Base-by-base conservation (phyloP, 2,329 filamentous ascomycete species). In the Pseudophaeomoniella oleicola region DNA sequence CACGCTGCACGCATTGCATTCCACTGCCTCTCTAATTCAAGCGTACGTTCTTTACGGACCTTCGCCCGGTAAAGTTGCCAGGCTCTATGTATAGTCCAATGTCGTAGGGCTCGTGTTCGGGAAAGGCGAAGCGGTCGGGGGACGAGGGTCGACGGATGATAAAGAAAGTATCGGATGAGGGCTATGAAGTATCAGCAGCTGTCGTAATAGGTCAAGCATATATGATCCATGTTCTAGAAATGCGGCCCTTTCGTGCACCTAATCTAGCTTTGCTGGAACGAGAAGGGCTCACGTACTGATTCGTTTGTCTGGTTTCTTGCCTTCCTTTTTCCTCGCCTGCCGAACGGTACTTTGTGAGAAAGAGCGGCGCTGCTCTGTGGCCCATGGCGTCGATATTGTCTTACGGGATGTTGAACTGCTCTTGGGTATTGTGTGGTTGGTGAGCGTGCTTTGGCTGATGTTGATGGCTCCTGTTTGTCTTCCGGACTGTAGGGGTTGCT, bases 1-100 rank as follows among this genome's bases (percentile, higher is more conserved):
- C 84, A 92, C 16, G 90, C 88, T 32, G 68, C 66, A 41, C 72
- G 70, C 81, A 98, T 96, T 52, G 74, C 75, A 53, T 83, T 78
- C 62, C 87, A 86, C 65, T 75, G 75, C 30, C 82, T 69, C 62
- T 85, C 75, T 33, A 94, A 70, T 56, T 87, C 83, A 37, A 69
- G 63, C 54, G 82, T 70, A 36, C 75, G 69, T 22, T 65, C 62
- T 44, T 71, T 66, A 34, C 77, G 76, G 50, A 77, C 70, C 54
- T 81, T 72, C 47, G 78, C 71, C 50, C 78, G 76, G 62, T 80
- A 81, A 18, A 96, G 69, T 50, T 83, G 71, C 85, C 87, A 96
- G 15, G 88, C 88, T 49, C 90, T 86, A 67, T 96, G 87, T 59
- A 98, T 96, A 36, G 90, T 96, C 90, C 90, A 98, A 69, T 98